Percentiles rank a stretch among this genome's conserved stretches.
phyloP scores from a whole-genome alignment of 176 grass and related monocot genomes.

The Musa troglodytarum region DNA sequence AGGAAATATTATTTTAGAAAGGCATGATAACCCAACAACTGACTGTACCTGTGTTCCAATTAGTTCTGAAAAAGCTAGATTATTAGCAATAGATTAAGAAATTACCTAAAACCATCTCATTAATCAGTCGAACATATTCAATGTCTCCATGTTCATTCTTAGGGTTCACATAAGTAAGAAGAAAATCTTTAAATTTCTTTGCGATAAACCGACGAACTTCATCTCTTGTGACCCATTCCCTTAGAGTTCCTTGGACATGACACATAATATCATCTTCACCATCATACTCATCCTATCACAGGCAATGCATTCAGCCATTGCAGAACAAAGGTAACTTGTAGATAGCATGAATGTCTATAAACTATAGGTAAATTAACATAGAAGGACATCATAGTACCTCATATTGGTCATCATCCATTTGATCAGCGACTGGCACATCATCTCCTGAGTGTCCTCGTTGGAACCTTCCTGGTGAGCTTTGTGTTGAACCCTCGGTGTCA shows the following conservation, averaged over 20 bases:
- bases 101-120: slow-evolving; percentile 96
- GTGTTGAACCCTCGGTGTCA: slow-evolving; percentile 61
- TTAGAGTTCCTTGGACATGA: slow-evolving; percentile 81
- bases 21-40: neutral
- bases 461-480: slow-evolving; percentile 88
- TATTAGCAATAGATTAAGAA: neutral
- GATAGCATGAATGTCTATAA: neutral
- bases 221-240: slow-evolving; percentile 96
- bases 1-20: neutral
- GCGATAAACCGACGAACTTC: slow-evolving; percentile 94
- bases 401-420: slow-evolving; percentile 78
- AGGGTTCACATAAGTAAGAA: slow-evolving; percentile 90
- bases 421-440: slow-evolving; percentile 84
- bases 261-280: slow-evolving; percentile 96
- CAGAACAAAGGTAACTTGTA: neutral
- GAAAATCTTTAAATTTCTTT: slow-evolving; percentile 97
- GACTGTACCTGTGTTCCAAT: neutral
- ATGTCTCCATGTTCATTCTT: slow-evolving; percentile 95
- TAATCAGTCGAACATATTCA: slow-evolving; percentile 86
- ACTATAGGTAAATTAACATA: neutral
- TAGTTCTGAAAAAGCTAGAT: neutral
- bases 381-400: slow-evolving; percentile 47
- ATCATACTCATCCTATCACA: slow-evolving; percentile 87
- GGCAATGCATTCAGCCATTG: neutral
- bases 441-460: slow-evolving; percentile 60